These are phyloP conservation scores for Chaetomium globosum DNA, from an alignment of 2,329 filamentous ascomycete genomes.

Conservation along the genomic window DNA sequence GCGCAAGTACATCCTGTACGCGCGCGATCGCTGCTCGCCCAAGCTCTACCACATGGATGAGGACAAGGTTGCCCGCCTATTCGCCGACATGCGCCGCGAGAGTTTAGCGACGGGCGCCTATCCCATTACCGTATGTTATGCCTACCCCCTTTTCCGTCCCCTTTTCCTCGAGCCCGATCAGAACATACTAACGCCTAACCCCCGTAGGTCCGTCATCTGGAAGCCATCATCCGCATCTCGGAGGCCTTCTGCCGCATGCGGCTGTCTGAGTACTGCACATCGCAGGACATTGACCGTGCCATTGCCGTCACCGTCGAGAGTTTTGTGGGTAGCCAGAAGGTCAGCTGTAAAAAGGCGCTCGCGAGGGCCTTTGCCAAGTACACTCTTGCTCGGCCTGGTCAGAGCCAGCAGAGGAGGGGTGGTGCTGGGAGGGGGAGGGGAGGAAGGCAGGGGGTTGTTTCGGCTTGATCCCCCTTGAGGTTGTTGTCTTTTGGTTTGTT, in stretches of 20 bases:
- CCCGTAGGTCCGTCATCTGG: slow-evolving; percentile 84
- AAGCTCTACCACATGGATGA: slow-evolving; percentile 98
- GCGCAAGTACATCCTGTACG: slow-evolving; percentile 95
- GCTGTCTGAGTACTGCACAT: slow-evolving; percentile 89
- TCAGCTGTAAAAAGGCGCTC: slow-evolving; percentile 95
- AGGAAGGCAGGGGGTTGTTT: slow-evolving; percentile 13
- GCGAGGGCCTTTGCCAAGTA: slow-evolving; percentile 97
- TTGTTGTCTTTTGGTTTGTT: background rate
- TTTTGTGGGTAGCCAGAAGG: slow-evolving; percentile 94
- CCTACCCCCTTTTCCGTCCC: background rate
- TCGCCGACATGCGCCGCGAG: slow-evolving; percentile 94
- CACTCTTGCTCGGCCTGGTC: slow-evolving; percentile 58
- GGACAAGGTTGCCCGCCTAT: slow-evolving; percentile 91
- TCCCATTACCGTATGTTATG: slow-evolving; percentile 82
- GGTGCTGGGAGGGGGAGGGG: slow-evolving; percentile 3
- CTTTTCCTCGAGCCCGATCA: too few relatives aligned
- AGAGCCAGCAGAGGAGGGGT: background rate
- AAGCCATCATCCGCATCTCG: slow-evolving; percentile 94
- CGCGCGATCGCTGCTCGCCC: slow-evolving; percentile 82
- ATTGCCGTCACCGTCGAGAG: slow-evolving; percentile 96
- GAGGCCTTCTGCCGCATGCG: slow-evolving; percentile 98
- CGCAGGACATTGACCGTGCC: slow-evolving; percentile 90
- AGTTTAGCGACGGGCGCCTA: slow-evolving; percentile 92
- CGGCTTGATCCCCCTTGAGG: slow-evolving; percentile 18
- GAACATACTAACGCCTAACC: background rate